Evolutionary conservation across 805 yeast genomes (phyloP).

Genomic region (Schwanniomyces sp.): DNA sequence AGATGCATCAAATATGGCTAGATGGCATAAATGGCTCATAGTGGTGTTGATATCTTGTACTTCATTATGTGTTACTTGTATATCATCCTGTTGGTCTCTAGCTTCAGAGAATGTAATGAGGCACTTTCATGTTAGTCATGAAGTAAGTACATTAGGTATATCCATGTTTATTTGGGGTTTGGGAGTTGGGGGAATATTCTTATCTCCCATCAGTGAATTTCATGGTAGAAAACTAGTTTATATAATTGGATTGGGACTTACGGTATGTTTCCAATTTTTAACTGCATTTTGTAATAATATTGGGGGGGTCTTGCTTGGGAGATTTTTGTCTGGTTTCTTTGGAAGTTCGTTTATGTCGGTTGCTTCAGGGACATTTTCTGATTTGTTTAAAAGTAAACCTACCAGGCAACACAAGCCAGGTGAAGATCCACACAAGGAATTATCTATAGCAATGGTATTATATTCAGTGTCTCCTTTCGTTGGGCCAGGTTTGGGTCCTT

Average conservation of each 20-base stretch:
- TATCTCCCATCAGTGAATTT: conserved; percentile 64
- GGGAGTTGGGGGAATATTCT: conserved; percentile 29
- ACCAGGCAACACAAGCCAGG: conserved; percentile 16
- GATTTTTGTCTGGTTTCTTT: conserved; percentile 73
- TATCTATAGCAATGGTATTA: conserved; percentile 19
- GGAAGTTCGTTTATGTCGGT: conserved; percentile 84
- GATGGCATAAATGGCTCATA: conserved; percentile 25
- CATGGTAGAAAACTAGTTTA: conserved; percentile 60
- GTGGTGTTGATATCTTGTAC: conserved; percentile 20
- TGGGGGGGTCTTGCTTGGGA: conserved; percentile 46
- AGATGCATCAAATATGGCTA: conserved; percentile 21
- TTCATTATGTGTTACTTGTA: conserved; percentile 14
- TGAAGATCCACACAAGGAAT: conserved; percentile 16
- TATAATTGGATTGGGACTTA: conserved; percentile 19
- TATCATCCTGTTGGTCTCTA: conserved; percentile 29
- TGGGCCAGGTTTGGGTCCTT: conserved; percentile 30
- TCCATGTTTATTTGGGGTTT: conserved; percentile 26
- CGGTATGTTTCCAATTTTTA: conserved; percentile 18
- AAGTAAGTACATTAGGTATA: conserved; percentile 24
- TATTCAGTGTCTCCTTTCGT: conserved; percentile 29
- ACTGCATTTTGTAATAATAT: conserved; percentile 18
- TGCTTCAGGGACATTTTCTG: conserved; percentile 82
- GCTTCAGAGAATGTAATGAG: conserved; percentile 19
- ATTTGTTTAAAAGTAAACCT: conserved; percentile 44
- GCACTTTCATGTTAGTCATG: conserved; percentile 23